Evolutionary conservation across 2,329 filamentous ascomycete species (phyloP), one percentile per base, ranked within the genome.

Genomic region (Gliomastix tumulicola): DNA sequence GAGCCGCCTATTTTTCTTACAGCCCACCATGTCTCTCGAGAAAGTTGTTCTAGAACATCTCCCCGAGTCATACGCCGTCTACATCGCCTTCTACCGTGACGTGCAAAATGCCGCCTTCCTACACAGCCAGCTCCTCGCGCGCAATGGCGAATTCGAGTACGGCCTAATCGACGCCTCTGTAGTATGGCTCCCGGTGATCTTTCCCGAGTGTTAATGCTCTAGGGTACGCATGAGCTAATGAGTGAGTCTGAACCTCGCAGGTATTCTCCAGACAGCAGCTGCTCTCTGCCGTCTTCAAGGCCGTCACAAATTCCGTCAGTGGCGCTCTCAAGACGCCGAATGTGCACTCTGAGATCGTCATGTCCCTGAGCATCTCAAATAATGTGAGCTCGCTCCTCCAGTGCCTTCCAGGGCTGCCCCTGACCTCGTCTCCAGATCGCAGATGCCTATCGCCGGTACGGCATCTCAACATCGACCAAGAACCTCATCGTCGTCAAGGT

Each of bases 371-470:
- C 41, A 74, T 84, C 1, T 88, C 84, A 44, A 90, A 88, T 56
- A 95, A 95, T 57, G 85, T 88, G 57, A 44, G 42, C 21, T 32
- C 21, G 12, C 27, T 40, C 30, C 25, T 30, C 6, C 28, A 13
- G 19, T 7, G 11, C 11, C 13, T 6, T 11, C n/a, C n/a, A n/a
- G n/a, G n/a, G n/a, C n/a, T n/a, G 22, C 11, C 6, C 2, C 16
- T 30, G 15, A 17, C 19, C 22, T 21, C 13, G 30, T 13, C 17
- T 27, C 31, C 35, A 94, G 88, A 97, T 98, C 52, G 77, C 88
- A 35, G 89, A 96, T 49, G 82, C 88, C 1, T 97, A 97, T 61
- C 82, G 87, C 21, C 82, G 83, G 37, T 95, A 92, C 53, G 92
- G 92, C 33, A 80, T 97, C 40, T 68, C 75, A 1, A 76, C 86